Evolutionary conservation across 208 protist species (phyloP), one percentile per base, ranked within the genome.

Genomic region (Phytomonas sp.): DNA sequence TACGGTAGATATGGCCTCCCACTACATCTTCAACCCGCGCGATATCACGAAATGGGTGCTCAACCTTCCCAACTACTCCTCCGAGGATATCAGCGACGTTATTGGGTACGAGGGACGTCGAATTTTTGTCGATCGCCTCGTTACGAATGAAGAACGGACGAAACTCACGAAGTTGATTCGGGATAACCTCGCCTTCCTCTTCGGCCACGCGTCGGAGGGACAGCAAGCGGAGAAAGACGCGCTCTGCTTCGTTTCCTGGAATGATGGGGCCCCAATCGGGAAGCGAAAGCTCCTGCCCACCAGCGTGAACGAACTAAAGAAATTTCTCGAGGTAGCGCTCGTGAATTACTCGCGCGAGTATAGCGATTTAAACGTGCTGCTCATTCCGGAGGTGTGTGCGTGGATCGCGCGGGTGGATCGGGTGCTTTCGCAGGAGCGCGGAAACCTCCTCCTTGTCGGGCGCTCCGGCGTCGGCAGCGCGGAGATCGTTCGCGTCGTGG

Each of bases 1-100:
- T 77, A 97, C 94, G 13, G 87, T 97, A 0, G 97, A 99, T 77
- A 83, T 96, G 26, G 87, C 95, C 30, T 93, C 95, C 26, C 98
- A 99, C 77, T 99, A 99, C 86, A 79, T 98, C 68, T 99, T 99
- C 77, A 99, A 97, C 59, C 98, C 98, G 29, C 96, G 97, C 67
- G 97, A 99, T 70, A 74, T 99, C 23, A 99, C 97, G 28, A 83
- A 82, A 70, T 99, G 97, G 96, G 85, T 90, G 20, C 69, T 97
- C 43, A 93, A 94, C 63, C 72, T 99, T 69, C 77, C 97, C 28
- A 84, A 96, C 68, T 99, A 98, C 85, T 81, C 91, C 71, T 71
- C 92, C 0, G 60, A 28, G 4, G 85, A 95, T 56, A 76, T 98
- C 11, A 72, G 91, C 36, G 93, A 98, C 62, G 94, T 89, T 34